phyloP scores from a whole-genome alignment of 371 early-diverging fungal species.

The Zychaea mexicana region DNA sequence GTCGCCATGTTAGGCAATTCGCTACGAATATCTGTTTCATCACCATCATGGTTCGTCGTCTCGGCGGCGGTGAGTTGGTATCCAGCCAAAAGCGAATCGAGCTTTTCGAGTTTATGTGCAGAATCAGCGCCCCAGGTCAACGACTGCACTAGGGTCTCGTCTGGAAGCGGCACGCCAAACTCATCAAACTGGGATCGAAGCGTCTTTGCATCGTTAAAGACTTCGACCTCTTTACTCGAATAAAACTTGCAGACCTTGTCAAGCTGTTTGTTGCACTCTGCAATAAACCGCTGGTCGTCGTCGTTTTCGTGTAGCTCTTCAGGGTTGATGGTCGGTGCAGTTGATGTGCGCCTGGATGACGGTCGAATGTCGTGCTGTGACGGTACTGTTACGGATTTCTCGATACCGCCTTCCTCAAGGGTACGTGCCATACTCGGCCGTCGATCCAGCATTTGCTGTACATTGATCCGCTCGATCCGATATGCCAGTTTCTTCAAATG shows the following conservation, averaged over 20 bases:
- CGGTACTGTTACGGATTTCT: not conserved
- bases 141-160: not conserved
- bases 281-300: slow-evolving; percentile 9
- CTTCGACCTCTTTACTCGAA: slow-evolving; percentile 9
- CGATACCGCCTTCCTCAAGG: slow-evolving; percentile 5
- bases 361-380: not conserved
- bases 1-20: no score
- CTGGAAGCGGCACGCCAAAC: slow-evolving; percentile 6
- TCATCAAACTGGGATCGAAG: slow-evolving; percentile 15
- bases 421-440: not conserved
- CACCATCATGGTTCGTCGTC: no score
- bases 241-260: slow-evolving; percentile 22
- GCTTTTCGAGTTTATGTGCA: slow-evolving; percentile 1
- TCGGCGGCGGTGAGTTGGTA: not conserved
- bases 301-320: not conserved
- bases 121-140: not conserved
- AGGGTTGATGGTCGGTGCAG: not conserved
- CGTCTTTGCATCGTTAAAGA: slow-evolving; percentile 6
- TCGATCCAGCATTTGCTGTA: slow-evolving; percentile 9
- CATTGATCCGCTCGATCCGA: slow-evolving; percentile 17
- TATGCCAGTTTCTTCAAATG: slow-evolving; percentile 21
- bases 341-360: not conserved
- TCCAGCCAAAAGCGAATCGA: slow-evolving; percentile 7
- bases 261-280: slow-evolving; percentile 17
- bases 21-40: no score